Percentiles rank a stretch among this genome's conserved stretches.
phyloP scores from a whole-genome alignment of 345 rosid species.

The Citrus medica region DNA sequence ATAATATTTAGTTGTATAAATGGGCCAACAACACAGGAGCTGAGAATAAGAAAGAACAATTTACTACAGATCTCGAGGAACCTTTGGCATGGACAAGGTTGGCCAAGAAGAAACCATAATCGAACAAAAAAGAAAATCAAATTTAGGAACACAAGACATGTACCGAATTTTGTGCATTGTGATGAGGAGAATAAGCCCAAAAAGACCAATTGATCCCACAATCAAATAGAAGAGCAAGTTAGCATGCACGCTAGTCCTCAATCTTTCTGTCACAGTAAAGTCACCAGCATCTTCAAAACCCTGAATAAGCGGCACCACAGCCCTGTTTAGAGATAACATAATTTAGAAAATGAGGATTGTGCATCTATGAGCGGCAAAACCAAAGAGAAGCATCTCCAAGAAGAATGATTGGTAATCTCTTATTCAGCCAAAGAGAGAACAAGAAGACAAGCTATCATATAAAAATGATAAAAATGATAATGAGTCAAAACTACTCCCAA shows the following conservation, averaged over 20 bases:
- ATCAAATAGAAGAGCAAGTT: conserved; percentile 90
- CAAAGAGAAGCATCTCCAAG: conserved; percentile 8
- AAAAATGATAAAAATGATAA: not conserved
- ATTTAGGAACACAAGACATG: conserved; percentile 2
- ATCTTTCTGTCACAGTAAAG: conserved; percentile 78
- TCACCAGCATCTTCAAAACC: conserved; percentile 99
- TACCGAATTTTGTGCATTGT: conserved; percentile 62
- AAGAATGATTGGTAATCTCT: not conserved
- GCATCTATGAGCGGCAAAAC: conserved; percentile 27
- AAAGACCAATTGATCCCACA: conserved; percentile 82
- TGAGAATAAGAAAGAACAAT: too few relatives aligned
- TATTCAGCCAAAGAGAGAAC: not conserved
- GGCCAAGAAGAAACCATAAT: conserved; percentile 1
- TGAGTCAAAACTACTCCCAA: not conserved
- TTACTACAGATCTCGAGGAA: too few relatives aligned
- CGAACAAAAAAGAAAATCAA: not conserved
- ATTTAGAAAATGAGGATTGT: conserved; percentile 41
- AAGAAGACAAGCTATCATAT: not conserved
- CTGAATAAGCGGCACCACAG: conserved; percentile 98
- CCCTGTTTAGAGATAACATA: conserved; percentile 83
- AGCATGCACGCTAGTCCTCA: conserved; percentile 87
- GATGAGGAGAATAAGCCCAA: conserved; percentile 90
- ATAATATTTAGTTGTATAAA: not conserved
- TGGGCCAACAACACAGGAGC: not conserved
- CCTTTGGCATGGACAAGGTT: too few relatives aligned